Percentiles rank a stretch among this genome's conserved stretches.
These are phyloP conservation scores for Linaria vulgaris DNA, from an alignment of 257 asterid genomes.

Conservation along the genomic window DNA sequence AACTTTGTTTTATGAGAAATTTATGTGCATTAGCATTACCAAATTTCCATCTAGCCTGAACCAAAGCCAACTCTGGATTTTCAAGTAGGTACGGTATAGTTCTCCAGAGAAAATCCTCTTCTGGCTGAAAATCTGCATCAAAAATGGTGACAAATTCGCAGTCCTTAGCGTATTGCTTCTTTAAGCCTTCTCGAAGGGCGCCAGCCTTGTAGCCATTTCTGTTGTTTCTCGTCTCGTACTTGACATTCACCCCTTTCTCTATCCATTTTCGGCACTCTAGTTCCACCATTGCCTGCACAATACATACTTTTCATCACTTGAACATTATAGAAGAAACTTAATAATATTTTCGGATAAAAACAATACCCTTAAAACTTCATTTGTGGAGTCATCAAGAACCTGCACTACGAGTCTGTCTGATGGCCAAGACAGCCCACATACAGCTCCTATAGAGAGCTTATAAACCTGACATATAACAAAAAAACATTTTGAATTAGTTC, in stretches of 20 bases:
- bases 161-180: slow-evolving; percentile 65
- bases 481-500: no score
- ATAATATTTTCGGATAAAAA: background rate
- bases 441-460: slow-evolving; percentile 89
- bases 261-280: slow-evolving; percentile 72
- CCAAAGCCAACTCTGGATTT: slow-evolving; percentile 84
- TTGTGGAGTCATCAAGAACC: slow-evolving; percentile 89
- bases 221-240: slow-evolving; percentile 86
- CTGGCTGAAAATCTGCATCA: slow-evolving; percentile 97
- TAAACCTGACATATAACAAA: slow-evolving; percentile 56
- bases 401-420: slow-evolving; percentile 69
- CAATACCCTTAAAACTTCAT: slow-evolving; percentile 66
- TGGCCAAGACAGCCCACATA: slow-evolving; percentile 77
- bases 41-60: slow-evolving; percentile 97
- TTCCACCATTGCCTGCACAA: slow-evolving; percentile 63
- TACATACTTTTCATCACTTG: background rate
- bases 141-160: slow-evolving; percentile 83
- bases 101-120: slow-evolving; percentile 77
- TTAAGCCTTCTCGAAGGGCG: slow-evolving; percentile 86
- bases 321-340: background rate
- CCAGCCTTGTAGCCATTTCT: slow-evolving; percentile 95
- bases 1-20: no score
- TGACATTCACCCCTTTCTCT: slow-evolving; percentile 64
- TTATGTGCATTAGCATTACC: slow-evolving; percentile 41
- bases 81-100: slow-evolving; percentile 79